These are phyloP conservation scores for Xeromyces bisporus DNA, from an alignment of 495 filamentous ascomycete species.

Conservation along the genomic window DNA sequence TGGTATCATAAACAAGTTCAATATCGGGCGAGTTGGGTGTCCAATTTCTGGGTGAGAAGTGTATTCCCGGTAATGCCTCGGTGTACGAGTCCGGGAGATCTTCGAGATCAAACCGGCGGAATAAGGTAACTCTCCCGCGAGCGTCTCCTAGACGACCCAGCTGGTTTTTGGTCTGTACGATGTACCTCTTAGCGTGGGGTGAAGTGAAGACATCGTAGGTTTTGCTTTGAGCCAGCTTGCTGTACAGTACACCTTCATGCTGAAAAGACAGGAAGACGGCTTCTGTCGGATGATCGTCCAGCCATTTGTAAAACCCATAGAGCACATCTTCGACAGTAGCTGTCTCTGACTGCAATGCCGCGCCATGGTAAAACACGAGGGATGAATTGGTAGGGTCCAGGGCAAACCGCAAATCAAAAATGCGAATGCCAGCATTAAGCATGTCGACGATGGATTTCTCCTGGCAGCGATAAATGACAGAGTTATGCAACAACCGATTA, in stretches of 20 bases:
- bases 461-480: constrained; percentile 28
- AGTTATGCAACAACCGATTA: constrained; percentile 11
- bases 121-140: constrained; percentile 24
- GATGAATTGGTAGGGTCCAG: constrained; percentile 27
- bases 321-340: constrained; percentile 31
- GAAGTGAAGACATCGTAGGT: constrained; percentile 19
- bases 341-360: constrained; percentile 26
- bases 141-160: constrained; percentile 24
- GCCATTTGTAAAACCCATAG: constrained; percentile 33
- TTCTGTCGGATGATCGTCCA: constrained; percentile 17
- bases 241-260: constrained; percentile 21
- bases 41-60: constrained; percentile 25
- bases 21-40: constrained; percentile 20
- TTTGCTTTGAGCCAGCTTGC: constrained; percentile 18
- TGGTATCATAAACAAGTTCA: constrained; percentile 16
- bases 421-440: constrained; percentile 31
- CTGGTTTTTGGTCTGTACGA: constrained; percentile 18
- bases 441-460: constrained; percentile 15
- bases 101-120: constrained; percentile 26
- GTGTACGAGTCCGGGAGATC: constrained; percentile 14
- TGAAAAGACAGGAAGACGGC: constrained; percentile 23
- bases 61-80: constrained; percentile 18
- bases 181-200: constrained; percentile 17
- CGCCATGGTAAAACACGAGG: constrained; percentile 33
- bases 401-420: constrained; percentile 35